Conservation (phyloP, 495 filamentous ascomycete species). For the Tuber magnatum region DNA sequence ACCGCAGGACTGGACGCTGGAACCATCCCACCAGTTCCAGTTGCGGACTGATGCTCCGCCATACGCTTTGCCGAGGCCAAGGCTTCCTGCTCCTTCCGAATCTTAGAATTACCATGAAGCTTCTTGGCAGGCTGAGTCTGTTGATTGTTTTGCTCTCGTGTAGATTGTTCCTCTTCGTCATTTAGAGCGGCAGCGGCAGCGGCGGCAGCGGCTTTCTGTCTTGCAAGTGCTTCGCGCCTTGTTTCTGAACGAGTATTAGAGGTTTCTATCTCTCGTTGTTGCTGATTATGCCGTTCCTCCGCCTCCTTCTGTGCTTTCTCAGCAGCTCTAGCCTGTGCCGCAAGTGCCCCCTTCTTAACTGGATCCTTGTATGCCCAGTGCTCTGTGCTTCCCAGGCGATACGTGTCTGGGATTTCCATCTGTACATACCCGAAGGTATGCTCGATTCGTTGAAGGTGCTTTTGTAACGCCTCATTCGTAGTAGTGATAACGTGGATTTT, state of each 20-base stretch:
- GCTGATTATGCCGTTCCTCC: slow-evolving; percentile 59
- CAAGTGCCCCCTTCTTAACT: slow-evolving; percentile 65
- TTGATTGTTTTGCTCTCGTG: slow-evolving; percentile 19
- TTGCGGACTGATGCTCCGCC: slow-evolving; percentile 37
- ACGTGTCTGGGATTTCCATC: slow-evolving; percentile 84
- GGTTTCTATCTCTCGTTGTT: slow-evolving; percentile 27
- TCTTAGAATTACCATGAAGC: slow-evolving; percentile 31
- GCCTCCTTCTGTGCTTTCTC: slow-evolving; percentile 68
- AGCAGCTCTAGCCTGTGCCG: slow-evolving; percentile 59
- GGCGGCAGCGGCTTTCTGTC: slow-evolving; percentile 55
- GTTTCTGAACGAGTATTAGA: slow-evolving; percentile 33
- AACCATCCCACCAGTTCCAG: slow-evolving; percentile 26
- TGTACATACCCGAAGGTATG: slow-evolving; percentile 76
- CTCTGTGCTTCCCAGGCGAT: slow-evolving; percentile 77
- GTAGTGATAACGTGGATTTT: slow-evolving; percentile 93
- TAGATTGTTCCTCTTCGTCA: slow-evolving; percentile 29
- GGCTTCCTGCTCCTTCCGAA: slow-evolving; percentile 30
- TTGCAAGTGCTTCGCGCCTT: slow-evolving; percentile 26
- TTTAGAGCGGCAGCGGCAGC: slow-evolving; percentile 40
- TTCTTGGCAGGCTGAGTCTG: slow-evolving; percentile 27
- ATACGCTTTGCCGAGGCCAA: slow-evolving; percentile 35
- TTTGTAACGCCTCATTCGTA: slow-evolving; percentile 78
- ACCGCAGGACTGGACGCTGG: slow-evolving; percentile 17
- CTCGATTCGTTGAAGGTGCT: slow-evolving; percentile 76
- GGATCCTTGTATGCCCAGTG: slow-evolving; percentile 97